Evolutionary conservation across 2,329 filamentous ascomycete genomes (phyloP).

Genomic region (Coniochaeta ligniaria): DNA sequence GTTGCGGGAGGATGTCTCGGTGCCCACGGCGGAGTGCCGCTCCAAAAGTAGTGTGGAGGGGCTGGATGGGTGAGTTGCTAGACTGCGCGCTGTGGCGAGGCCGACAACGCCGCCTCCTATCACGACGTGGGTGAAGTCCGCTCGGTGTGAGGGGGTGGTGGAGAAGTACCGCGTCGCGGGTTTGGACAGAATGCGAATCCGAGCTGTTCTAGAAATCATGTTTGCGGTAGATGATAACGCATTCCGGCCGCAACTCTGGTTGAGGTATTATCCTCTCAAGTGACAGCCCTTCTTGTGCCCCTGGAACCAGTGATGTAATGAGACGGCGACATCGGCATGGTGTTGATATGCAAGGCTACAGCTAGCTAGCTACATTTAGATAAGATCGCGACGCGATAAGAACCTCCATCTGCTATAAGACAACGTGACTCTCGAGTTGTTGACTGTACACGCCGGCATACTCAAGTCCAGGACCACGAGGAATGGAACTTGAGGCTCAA

Average conservation of each 20-base stretch:
- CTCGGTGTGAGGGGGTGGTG: conserved; percentile 19
- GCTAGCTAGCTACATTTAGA: background rate
- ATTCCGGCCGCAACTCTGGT: background rate
- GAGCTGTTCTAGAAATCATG: conserved; percentile 6
- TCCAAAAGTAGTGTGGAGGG: conserved; percentile 73
- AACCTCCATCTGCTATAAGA: background rate
- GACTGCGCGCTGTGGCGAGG: conserved; percentile 67
- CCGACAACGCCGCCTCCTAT: conserved; percentile 64
- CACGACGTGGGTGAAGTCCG: conserved; percentile 43
- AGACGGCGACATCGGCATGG: background rate
- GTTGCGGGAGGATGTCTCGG: conserved; percentile 84
- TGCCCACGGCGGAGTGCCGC: conserved; percentile 67
- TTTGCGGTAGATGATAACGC: background rate
- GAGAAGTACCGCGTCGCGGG: conserved; percentile 29
- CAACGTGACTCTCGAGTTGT: too few species aligned
- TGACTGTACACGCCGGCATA: too few species aligned
- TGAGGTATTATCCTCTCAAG: background rate
- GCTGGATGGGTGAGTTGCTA: conserved; percentile 52
- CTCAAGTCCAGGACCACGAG: too few species aligned
- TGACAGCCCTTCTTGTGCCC: background rate
- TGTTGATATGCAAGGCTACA: background rate
- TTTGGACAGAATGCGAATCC: background rate
- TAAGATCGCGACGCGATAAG: background rate
- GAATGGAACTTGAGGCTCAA: too few species aligned
- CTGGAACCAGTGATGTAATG: background rate